Evolutionary conservation across 139 green algal genomes (phyloP).

Genomic region (Zygnema circumcarinatum): DNA sequence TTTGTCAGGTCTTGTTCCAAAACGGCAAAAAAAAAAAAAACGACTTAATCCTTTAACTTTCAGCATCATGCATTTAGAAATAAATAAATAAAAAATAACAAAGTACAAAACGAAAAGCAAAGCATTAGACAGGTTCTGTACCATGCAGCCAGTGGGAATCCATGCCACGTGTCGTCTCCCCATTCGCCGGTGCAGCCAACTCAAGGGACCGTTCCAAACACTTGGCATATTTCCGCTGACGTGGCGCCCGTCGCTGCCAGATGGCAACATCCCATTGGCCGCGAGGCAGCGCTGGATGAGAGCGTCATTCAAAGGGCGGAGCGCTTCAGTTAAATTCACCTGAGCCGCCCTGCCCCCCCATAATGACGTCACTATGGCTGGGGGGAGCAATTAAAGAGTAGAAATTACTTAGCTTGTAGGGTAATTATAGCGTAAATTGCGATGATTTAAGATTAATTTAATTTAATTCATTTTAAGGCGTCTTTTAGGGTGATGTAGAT

Average conservation of each 20-base stretch:
- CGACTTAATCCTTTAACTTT: too few relatives aligned
- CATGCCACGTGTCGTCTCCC: not conserved
- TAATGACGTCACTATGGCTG: too few relatives aligned
- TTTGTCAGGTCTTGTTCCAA: too few relatives aligned
- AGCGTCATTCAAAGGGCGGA: slow-evolving; percentile 69
- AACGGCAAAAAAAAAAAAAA: too few relatives aligned
- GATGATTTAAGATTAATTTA: too few relatives aligned
- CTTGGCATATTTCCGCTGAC: not conserved
- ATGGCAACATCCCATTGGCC: slow-evolving; percentile 23
- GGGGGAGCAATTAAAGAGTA: too few relatives aligned
- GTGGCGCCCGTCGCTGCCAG: slow-evolving; percentile 5
- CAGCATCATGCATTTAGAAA: too few relatives aligned
- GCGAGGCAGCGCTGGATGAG: slow-evolving; percentile 67
- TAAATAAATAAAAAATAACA: too few relatives aligned
- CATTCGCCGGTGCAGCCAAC: not conserved
- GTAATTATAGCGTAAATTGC: too few relatives aligned
- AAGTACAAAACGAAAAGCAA: slow-evolving; percentile 18
- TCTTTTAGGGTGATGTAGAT: too few relatives aligned
- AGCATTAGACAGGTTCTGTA: not conserved
- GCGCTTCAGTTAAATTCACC: slow-evolving; percentile 57
- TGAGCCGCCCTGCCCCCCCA: not conserved
- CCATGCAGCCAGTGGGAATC: slow-evolving; percentile 31
- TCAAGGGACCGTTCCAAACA: not conserved
- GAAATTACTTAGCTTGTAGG: too few relatives aligned
- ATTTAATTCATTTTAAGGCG: too few relatives aligned